Base-by-base conservation (phyloP, 495 filamentous ascomycete species). In the Neurospora sp. region DNA sequence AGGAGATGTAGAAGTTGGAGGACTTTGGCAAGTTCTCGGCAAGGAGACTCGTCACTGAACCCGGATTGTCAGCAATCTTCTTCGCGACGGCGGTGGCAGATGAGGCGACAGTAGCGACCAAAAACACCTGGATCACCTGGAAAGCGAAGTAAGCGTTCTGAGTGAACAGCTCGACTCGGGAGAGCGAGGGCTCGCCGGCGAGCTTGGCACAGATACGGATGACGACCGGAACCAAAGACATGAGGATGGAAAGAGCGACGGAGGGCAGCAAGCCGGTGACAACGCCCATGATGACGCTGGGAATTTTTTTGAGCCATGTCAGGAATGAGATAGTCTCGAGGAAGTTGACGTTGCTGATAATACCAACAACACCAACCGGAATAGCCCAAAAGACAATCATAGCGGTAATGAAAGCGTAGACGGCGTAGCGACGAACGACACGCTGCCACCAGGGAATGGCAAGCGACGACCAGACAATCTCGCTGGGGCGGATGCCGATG, bases 341-440 rank as follows among this genome's bases (percentile, higher is more conserved):
- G 70, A 84, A 87, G 77, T 87, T 85, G 80, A 98, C 89, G 81
- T 99, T 96, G 72, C 94, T 97, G 77, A 99, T 91, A 20, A 87
- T 74, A 84, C 93, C 95, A 71, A 98, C 94, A 71, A 93, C 85
- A 27, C 90, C 92, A 41, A 97, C 93, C 4, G 96, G 96, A 73
- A 99, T 93, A 5, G 94, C 92, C 94, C 94, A 98, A 87, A 99
- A 98, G 78, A 99, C 87, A 78, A 98, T 93, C 82, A 98, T 81
- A 27, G 87, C 92, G 37, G 82, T 79, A 70, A 98, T 90, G 79
- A 95, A 92, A 68, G 85, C 88, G 61, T 90, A 82, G 12, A 93
- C 91, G 16, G 84, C 87, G 70, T 91, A 86, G 80, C 90, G 85
- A 68, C 94, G 92, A 66, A 96, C 77, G 39, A 97, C 83, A 40